Evolutionary conservation across 352 stramenopile genomes (phyloP).

Genomic region (Globisporangium nunn): DNA sequence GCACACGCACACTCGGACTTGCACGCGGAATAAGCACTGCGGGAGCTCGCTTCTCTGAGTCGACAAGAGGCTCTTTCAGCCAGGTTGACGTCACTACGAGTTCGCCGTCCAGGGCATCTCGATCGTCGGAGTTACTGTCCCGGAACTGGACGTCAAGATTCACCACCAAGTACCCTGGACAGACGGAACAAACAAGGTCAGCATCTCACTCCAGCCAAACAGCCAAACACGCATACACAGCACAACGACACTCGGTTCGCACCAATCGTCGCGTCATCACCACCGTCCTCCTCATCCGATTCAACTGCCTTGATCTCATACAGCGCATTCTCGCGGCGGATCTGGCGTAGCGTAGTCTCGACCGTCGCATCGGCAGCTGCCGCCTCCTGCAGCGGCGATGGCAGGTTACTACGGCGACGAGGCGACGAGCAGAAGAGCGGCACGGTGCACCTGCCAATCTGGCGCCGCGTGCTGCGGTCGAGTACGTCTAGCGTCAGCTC

Average conservation of each 20-base stretch:
- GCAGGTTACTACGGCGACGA: neutral
- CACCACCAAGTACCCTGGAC: constrained; percentile 22
- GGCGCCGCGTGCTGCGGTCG: constrained; percentile 32
- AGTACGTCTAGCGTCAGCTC: constrained; percentile 57
- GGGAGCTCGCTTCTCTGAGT: neutral
- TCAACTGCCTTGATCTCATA: constrained; percentile 29
- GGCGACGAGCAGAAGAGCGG: constrained; percentile 8
- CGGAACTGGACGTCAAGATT: constrained; percentile 13
- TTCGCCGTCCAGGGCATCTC: neutral
- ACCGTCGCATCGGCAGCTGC: constrained; percentile 17
- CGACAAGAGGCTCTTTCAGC: neutral
- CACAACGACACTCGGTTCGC: neutral
- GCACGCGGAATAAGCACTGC: constrained; percentile 4
- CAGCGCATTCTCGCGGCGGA: constrained; percentile 24
- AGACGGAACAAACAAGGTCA: neutral
- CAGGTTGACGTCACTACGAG: neutral
- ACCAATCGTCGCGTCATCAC: constrained; percentile 6
- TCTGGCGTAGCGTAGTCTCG: constrained; percentile 10
- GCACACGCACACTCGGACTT: constrained; percentile 2
- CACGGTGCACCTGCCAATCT: constrained; percentile 27
- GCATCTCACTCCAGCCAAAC: neutral
- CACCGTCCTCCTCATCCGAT: neutral
- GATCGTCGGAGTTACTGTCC: neutral
- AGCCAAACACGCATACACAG: neutral
- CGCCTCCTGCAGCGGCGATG: neutral